Conservation (phyloP, 2,329 filamentous ascomycete genomes). For the Trichoderma sp. region DNA sequence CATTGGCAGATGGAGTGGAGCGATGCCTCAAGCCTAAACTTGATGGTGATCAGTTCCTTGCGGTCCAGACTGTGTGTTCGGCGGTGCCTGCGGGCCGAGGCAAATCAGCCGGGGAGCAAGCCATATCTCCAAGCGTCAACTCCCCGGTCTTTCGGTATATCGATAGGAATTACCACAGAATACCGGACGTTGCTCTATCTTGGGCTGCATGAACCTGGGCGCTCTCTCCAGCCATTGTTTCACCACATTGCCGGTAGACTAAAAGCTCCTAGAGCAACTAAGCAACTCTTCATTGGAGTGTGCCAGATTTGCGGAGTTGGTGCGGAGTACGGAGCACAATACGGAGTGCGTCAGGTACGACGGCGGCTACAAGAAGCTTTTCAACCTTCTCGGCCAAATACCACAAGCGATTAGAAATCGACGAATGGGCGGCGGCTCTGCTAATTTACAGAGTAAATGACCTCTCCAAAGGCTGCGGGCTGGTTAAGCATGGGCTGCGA, state of each 20-base stretch:
- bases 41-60: neutral
- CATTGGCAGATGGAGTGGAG: conserved; percentile 12
- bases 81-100: neutral
- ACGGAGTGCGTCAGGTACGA: conserved; percentile 14
- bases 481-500: neutral
- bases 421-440: conserved; percentile 1
- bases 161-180: neutral
- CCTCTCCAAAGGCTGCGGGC: neutral
- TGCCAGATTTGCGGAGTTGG: conserved; percentile 11
- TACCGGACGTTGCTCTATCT: neutral
- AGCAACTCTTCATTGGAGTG: neutral
- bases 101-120: neutral
- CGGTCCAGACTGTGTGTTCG: neutral
- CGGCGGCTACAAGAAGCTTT: neutral
- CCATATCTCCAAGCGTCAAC: neutral
- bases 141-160: neutral
- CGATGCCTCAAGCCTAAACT: neutral
- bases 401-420: neutral
- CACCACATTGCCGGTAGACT: neutral
- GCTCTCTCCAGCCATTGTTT: neutral
- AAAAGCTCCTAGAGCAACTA: neutral
- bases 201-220: neutral
- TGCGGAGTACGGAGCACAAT: conserved; percentile 14
- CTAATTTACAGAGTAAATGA: conserved; percentile 7
- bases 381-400: conserved; percentile 10